Conservation (phyloP, 495 filamentous ascomycete genomes). For the Tuber brumale region DNA sequence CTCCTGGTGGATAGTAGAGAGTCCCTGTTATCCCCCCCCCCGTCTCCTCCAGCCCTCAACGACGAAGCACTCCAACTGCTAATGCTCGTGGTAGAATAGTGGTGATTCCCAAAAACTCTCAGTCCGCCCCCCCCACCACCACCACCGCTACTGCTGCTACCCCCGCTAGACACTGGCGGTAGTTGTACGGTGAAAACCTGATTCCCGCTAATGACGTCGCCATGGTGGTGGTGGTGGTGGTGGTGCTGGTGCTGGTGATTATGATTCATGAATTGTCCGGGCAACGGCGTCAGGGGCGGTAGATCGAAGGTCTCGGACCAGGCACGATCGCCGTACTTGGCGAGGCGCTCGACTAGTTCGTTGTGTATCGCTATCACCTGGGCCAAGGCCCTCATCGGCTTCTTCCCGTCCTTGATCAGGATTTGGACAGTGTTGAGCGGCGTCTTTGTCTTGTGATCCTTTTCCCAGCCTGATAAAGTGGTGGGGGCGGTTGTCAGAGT, state of each 20-base stretch:
- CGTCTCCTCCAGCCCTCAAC: not conserved
- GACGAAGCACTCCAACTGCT: not conserved
- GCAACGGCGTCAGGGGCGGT: constrained; percentile 8
- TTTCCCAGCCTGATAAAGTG: constrained; percentile 34
- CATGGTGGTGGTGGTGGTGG: too few relatives aligned
- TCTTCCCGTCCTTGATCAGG: constrained; percentile 24
- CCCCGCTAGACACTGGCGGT: not conserved
- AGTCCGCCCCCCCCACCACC: not conserved
- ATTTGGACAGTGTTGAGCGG: constrained; percentile 37
- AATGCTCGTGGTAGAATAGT: not conserved
- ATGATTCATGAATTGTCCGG: not conserved
- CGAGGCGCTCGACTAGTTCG: constrained; percentile 33
- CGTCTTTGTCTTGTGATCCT: constrained; percentile 26
- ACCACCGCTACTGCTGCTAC: not conserved
- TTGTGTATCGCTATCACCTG: constrained; percentile 37
- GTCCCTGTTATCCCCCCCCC: not conserved
- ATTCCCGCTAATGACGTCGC: not conserved
- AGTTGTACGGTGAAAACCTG: not conserved
- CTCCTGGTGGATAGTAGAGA: not conserved
- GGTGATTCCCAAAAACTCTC: not conserved
- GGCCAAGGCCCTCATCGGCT: constrained; percentile 19
- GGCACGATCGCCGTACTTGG: constrained; percentile 25
- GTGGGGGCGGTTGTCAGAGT: not conserved
- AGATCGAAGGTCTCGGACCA: constrained; percentile 26
- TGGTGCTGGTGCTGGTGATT: not conserved